A percentile compares a stretch with the other conserved stretches of the same genome.
Evolutionary conservation across 1,284 basidiomycete genomes (phyloP).

Genomic region (Termitomyces sp.): DNA sequence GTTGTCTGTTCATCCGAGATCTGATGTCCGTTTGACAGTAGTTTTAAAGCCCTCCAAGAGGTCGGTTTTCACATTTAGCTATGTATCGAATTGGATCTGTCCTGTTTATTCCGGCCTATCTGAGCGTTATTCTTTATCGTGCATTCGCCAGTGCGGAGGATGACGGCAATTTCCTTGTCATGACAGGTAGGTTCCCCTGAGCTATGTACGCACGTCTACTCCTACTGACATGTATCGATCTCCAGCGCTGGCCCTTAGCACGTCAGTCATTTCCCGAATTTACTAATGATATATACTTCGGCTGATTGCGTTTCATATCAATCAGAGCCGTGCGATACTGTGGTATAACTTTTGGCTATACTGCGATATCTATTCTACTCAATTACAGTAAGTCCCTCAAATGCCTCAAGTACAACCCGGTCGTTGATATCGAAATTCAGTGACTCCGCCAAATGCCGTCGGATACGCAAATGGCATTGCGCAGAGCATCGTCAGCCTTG

Average conservation of each 20-base stretch:
- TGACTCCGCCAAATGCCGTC: slow-evolving; percentile 74
- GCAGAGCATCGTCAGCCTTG: slow-evolving; percentile 79
- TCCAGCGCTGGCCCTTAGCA: slow-evolving; percentile 63
- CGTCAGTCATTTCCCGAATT: slow-evolving; percentile 42
- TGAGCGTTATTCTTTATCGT: slow-evolving; percentile 68
- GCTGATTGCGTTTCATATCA: slow-evolving; percentile 9
- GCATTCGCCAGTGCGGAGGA: slow-evolving; percentile 56
- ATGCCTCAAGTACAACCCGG: neutral
- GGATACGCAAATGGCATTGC: slow-evolving; percentile 78
- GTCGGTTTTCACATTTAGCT: slow-evolving; percentile 76
- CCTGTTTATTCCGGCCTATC: slow-evolving; percentile 74
- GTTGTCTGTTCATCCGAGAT: slow-evolving; percentile 9
- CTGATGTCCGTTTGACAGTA: slow-evolving; percentile 15
- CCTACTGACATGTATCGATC: slow-evolving; percentile 12
- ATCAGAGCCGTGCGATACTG: slow-evolving; percentile 69
- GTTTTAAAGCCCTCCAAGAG: slow-evolving; percentile 50
- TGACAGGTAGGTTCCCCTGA: slow-evolving; percentile 50
- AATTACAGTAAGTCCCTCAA: slow-evolving; percentile 63
- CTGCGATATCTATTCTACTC: slow-evolving; percentile 70
- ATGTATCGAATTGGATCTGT: slow-evolving; percentile 80
- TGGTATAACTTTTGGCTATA: slow-evolving; percentile 74
- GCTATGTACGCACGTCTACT: slow-evolving; percentile 8
- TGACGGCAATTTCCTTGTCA: slow-evolving; percentile 63
- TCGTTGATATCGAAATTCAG: slow-evolving; percentile 31
- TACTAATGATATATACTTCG: neutral